phyloP scores from a whole-genome alignment of 2,329 filamentous ascomycete species.

The Talaromyces sp. region DNA sequence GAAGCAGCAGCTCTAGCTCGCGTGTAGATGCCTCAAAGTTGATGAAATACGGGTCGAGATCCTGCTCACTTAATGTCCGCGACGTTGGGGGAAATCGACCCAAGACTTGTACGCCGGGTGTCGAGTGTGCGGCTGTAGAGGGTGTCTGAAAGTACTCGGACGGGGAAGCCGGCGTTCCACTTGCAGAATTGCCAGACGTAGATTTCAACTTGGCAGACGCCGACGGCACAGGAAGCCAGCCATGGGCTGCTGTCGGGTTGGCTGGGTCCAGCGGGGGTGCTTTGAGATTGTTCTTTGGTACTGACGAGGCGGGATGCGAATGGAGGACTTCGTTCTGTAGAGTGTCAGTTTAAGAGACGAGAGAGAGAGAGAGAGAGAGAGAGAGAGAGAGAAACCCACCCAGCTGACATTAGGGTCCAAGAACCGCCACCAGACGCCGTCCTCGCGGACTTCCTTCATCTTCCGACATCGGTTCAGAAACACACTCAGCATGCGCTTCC shows the following conservation, averaged over 20 bases:
- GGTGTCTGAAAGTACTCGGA: conserved; percentile 34
- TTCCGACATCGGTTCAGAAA: conserved; percentile 89
- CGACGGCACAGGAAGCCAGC: conserved; percentile 79
- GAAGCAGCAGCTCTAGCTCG: conserved; percentile 80
- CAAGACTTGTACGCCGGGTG: conserved; percentile 57
- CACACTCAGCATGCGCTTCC: conserved; percentile 94
- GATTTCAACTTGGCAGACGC: conserved; percentile 77
- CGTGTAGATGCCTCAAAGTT: conserved; percentile 88
- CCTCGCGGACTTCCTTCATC: conserved; percentile 86
- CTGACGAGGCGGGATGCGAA: conserved; percentile 80
- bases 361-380: neutral
- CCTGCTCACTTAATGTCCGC: conserved; percentile 72
- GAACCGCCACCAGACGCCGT: conserved; percentile 97
- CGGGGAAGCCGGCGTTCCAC: conserved; percentile 52
- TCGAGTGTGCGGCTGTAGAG: conserved; percentile 8
- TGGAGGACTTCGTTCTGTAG: conserved; percentile 84
- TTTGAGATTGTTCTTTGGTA: conserved; percentile 90
- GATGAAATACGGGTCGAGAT: conserved; percentile 92
- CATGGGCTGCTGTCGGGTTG: conserved; percentile 83
- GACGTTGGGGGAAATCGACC: conserved; percentile 77
- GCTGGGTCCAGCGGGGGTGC: conserved; percentile 92
- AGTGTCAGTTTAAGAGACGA: conserved; percentile 19
- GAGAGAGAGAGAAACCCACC: conserved; percentile 54
- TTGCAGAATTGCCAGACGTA: conserved; percentile 34
- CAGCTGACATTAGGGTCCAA: conserved; percentile 97